Percentiles rank a stretch among this genome's conserved stretches.
These are phyloP conservation scores for Flaveria floridana DNA, from an alignment of 140 eudicot genomes.

Conservation along the genomic window DNA sequence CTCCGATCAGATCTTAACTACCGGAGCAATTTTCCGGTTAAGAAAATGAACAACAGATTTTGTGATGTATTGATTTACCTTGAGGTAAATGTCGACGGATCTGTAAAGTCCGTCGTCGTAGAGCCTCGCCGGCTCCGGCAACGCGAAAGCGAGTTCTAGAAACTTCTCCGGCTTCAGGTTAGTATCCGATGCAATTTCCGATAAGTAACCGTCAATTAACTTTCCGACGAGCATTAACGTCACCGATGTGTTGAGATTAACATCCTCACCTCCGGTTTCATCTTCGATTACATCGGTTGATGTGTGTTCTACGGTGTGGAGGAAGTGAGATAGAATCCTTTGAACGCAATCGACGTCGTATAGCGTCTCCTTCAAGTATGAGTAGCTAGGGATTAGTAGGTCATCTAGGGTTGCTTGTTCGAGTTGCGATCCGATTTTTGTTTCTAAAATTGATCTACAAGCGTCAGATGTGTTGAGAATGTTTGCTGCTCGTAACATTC, in stretches of 20 bases:
- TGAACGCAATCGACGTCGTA: conserved; percentile 89
- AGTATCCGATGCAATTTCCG: conserved; percentile 89
- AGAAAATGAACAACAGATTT: background rate
- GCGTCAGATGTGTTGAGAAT: conserved; percentile 58
- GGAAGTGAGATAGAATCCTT: conserved; percentile 62
- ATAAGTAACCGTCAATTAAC: conserved; percentile 80
- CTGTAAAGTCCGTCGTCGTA: conserved; percentile 93
- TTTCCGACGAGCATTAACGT: conserved; percentile 80
- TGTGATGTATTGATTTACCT: conserved; percentile 39
- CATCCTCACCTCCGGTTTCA: conserved; percentile 30
- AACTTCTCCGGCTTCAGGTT: conserved; percentile 80
- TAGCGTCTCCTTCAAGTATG: conserved; percentile 75
- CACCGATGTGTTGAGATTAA: conserved; percentile 44
- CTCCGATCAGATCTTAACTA: background rate
- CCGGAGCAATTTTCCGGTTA: background rate
- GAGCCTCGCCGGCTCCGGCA: conserved; percentile 75
- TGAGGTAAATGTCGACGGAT: conserved; percentile 88
- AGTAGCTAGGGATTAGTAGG: conserved; percentile 84
- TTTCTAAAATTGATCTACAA: conserved; percentile 57
- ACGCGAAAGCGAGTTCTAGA: conserved; percentile 49
- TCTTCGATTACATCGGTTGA: conserved; percentile 36
- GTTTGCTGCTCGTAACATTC: conserved; percentile 66
- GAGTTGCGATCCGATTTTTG: conserved; percentile 66
- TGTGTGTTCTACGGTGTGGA: conserved; percentile 40
- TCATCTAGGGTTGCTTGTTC: conserved; percentile 83